Conservation (phyloP, 108 stramenopile genomes). For the Cyclotella kingstonii region DNA sequence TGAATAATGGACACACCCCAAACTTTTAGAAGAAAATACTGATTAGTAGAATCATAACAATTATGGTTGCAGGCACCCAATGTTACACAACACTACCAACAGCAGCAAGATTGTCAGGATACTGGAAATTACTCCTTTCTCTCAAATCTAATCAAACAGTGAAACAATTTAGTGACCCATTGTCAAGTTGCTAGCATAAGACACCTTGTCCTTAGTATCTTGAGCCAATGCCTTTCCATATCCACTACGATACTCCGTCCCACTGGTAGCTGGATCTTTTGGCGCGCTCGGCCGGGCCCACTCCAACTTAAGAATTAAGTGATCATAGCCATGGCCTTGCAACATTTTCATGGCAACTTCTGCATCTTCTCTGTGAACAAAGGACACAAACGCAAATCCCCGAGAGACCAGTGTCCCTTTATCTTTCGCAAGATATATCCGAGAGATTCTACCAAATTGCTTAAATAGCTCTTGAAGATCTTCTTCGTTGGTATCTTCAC, state of each 20-base stretch:
- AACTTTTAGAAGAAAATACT: no score
- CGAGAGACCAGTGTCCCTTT: conserved; percentile 89
- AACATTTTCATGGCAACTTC: conserved; percentile 91
- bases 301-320: conserved; percentile 98
- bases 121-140: no score
- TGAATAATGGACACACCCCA: no score
- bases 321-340: conserved; percentile 97
- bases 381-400: conserved; percentile 97
- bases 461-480: conserved; percentile 94
- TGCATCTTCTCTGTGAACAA: conserved; percentile 89
- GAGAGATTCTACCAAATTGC: conserved; percentile 92
- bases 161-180: no score
- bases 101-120: no score
- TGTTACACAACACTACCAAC: no score
- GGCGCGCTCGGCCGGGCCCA: conserved; percentile 96
- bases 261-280: conserved; percentile 79
- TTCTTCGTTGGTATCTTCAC: conserved; percentile 94
- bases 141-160: no score
- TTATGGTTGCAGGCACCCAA: no score
- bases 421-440: conserved; percentile 97
- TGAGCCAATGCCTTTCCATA: conserved; percentile 98
- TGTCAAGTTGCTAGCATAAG: conserved; percentile 93
- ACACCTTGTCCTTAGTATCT: conserved; percentile 96
- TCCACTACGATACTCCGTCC: conserved; percentile 82
- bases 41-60: no score